Base-by-base conservation (phyloP, 2,329 filamentous ascomycete genomes). In the Calonectria ilicicola region DNA sequence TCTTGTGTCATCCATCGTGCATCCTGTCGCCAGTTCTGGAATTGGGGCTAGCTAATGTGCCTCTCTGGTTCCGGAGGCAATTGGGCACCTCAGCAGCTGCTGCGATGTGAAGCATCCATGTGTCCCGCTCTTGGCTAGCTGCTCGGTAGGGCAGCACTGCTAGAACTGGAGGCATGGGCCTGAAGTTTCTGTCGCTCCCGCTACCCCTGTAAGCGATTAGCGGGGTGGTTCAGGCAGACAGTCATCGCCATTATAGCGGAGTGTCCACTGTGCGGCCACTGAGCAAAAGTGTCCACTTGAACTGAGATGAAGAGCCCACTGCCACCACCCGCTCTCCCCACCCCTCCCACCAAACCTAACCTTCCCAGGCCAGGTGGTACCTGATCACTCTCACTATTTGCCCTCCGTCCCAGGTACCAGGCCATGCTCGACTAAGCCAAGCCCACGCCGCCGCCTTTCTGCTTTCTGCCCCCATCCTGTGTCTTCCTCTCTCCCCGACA, bases 401-500 rank as follows among this genome's bases (percentile, higher is more conserved):
- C 65, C 27, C 21, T 32, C 40, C 12, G 32, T 29, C 26, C 8
- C 32, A 63, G 53, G 66, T 68, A 68, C 56, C 42, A 8, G 27
- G 19, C 26, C 46, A 60, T 44, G 26, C 53, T 67, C 51, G 21
- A 67, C 49, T 56, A 66, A 56, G 65, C 65, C 51, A 67, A 63
- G 53, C 53, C 53, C 42, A 63, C 26, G 65, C 49, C 65, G 49
- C 42, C 65, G 65, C 53, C 65, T 62, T 67, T 65, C 65, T 42
- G 65, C 64, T 66, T 69, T 68, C 69, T 67, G 69, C 72, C 68
- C 69, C 69, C 70, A 73, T 76, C 72, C 71, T 77, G 72, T 76
- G 72, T 70, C 74, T 70, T 74, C 76, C 76, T 78, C 74, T 74
- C 67, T 72, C 77, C 73, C 75, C 75, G 78, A 74, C 76, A 79